A percentile compares a stretch with the other conserved stretches of the same genome.
Evolutionary conservation across 1,284 basidiomycete species (phyloP).

Genomic region (Coriolopsis trogii): DNA sequence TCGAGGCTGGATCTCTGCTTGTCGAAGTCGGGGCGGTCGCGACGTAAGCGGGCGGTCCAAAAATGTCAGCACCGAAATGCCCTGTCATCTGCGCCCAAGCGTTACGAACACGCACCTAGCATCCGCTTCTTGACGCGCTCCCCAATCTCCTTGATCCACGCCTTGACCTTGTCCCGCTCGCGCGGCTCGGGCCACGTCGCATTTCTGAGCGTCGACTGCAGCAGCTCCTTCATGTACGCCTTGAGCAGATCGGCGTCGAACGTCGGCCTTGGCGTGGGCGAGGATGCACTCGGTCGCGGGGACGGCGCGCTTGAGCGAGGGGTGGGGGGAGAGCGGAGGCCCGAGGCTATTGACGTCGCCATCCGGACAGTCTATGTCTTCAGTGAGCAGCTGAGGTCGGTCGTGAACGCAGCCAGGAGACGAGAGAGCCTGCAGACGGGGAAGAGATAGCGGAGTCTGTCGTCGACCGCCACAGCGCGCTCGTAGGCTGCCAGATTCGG

Average conservation of each 20-base stretch:
- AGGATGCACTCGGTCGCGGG: conserved; percentile 58
- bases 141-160: conserved; percentile 80
- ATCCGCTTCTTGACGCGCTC: conserved; percentile 82
- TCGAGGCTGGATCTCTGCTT: conserved; percentile 68
- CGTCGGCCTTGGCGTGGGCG: conserved; percentile 57
- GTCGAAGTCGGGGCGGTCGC: conserved; percentile 1
- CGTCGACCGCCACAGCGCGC: conserved; percentile 17
- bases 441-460: conserved; percentile 5
- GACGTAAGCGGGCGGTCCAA: not conserved
- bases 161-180: conserved; percentile 69
- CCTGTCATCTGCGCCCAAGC: not conserved
- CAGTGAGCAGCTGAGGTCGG: no score
- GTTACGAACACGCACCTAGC: conserved; percentile 44
- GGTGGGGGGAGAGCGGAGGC: conserved; percentile 52
- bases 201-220: conserved; percentile 65
- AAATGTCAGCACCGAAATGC: not conserved
- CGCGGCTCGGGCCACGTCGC: conserved; percentile 67
- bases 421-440: not conserved
- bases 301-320: conserved; percentile 58
- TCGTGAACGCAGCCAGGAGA: conserved; percentile 2
- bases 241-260: conserved; percentile 76
- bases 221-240: conserved; percentile 78
- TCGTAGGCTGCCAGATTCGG: conserved; percentile 11
- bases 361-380: no score
- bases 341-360: conserved; percentile 42